A percentile compares a stretch with the other conserved stretches of the same genome.
These are phyloP conservation scores for Claviceps pazoutovae DNA, from an alignment of 2,329 filamentous ascomycete species.

Conservation along the genomic window DNA sequence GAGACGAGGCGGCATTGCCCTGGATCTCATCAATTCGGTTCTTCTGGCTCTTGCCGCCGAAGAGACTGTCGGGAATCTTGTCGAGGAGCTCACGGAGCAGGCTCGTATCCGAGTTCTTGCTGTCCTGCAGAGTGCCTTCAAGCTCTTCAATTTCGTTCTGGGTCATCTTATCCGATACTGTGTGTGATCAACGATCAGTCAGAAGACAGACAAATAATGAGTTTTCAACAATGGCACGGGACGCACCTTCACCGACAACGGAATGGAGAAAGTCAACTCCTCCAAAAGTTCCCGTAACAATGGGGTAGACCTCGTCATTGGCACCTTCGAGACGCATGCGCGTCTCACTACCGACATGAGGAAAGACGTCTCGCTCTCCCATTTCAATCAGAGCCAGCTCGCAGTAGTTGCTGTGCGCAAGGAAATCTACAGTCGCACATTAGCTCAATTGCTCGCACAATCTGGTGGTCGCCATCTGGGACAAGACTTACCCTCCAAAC, in stretches of 20 bases:
- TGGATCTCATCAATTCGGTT: constrained; percentile 69
- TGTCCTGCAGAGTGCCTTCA: constrained; percentile 63
- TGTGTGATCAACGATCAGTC: constrained; percentile 11
- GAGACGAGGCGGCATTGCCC: constrained; percentile 56
- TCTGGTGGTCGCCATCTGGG: neutral
- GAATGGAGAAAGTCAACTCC: constrained; percentile 91
- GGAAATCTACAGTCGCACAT: constrained; percentile 46
- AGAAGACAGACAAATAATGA: neutral
- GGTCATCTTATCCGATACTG: constrained; percentile 74
- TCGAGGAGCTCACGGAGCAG: constrained; percentile 65
- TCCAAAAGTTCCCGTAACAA: constrained; percentile 85
- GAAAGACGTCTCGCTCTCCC: constrained; percentile 69
- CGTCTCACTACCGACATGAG: constrained; percentile 71
- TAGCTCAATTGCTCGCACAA: constrained; percentile 1
- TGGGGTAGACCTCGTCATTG: constrained; percentile 55
- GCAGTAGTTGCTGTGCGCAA: constrained; percentile 86
- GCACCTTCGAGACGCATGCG: constrained; percentile 55
- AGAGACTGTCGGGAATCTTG: constrained; percentile 68
- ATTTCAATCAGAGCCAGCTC: constrained; percentile 81
- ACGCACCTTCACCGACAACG: constrained; percentile 53
- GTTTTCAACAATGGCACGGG: too few species aligned
- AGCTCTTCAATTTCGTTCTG: constrained; percentile 85
- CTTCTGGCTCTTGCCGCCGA: constrained; percentile 62
- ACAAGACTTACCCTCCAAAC: constrained; percentile 50
- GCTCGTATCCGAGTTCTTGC: constrained; percentile 52